These are phyloP conservation scores for Gymnopilus dilepis DNA, from an alignment of 768 basidiomycete genomes.

Conservation along the genomic window DNA sequence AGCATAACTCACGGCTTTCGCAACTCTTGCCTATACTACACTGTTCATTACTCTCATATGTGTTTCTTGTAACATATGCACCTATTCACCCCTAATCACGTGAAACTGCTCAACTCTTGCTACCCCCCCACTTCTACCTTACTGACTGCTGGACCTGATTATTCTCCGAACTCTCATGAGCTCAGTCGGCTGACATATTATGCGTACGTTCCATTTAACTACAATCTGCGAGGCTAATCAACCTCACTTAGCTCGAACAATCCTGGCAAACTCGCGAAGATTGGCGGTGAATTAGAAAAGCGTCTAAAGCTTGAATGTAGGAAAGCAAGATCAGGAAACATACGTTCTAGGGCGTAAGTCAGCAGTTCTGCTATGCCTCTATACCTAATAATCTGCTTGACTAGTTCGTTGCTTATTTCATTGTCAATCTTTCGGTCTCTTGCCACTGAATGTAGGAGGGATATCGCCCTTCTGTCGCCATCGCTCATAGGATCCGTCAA, in stretches of 20 bases:
- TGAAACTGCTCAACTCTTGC: conserved; percentile 82
- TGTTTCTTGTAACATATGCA: conserved; percentile 51
- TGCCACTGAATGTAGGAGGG: conserved; percentile 85
- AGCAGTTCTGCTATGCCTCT: too few relatives aligned
- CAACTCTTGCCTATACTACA: conserved; percentile 1
- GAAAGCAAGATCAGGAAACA: conserved; percentile 77
- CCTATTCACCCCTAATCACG: conserved; percentile 82
- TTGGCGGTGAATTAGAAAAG: conserved; percentile 80
- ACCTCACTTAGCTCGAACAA: conserved; percentile 61
- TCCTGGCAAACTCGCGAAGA: conserved; percentile 79
- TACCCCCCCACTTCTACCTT: conserved; percentile 83
- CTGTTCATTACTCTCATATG: conserved; percentile 3
- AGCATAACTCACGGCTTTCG: background rate
- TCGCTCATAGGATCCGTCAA: conserved; percentile 72
- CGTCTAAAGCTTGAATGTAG: conserved; percentile 64
- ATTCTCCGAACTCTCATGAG: conserved; percentile 83
- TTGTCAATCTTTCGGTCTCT: conserved; percentile 82
- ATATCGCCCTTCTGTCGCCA: conserved; percentile 76
- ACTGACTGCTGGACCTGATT: conserved; percentile 75
- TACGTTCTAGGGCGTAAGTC: conserved; percentile 79
- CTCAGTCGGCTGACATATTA: conserved; percentile 86
- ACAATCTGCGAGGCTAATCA: background rate
- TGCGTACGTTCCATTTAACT: conserved; percentile 47
- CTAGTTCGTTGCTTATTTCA: conserved; percentile 80
- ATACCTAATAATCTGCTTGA: conserved; percentile 2